phyloP scores from a whole-genome alignment of 176 grass and related monocot genomes.

The Phoenix dactylifera region DNA sequence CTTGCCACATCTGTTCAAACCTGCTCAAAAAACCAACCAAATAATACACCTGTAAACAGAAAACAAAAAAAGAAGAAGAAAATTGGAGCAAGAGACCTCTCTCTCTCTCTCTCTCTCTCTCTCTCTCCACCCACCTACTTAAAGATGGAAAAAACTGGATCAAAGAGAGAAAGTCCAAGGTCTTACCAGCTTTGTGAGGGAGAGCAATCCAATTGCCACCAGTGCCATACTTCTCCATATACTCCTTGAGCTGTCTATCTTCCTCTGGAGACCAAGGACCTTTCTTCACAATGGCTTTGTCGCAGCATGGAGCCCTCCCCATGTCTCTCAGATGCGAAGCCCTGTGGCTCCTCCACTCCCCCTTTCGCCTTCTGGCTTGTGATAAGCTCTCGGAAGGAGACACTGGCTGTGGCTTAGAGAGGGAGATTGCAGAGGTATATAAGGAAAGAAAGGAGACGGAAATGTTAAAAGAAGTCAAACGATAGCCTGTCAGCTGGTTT shows the following conservation, averaged over 20 bases:
- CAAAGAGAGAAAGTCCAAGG: no score
- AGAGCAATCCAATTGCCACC: slow-evolving; percentile 96
- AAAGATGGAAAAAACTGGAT: no score
- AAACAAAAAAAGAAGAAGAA: background rate
- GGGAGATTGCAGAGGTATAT: slow-evolving; percentile 35
- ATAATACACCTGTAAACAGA: background rate
- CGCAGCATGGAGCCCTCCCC: slow-evolving; percentile 93
- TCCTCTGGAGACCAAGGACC: slow-evolving; percentile 94
- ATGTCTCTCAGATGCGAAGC: slow-evolving; percentile 17
- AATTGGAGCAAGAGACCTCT: background rate
- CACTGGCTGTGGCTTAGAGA: slow-evolving; percentile 27
- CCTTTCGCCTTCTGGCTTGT: slow-evolving; percentile 20
- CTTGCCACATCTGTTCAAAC: slow-evolving; percentile 87
- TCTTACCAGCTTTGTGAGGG: slow-evolving; percentile 79
- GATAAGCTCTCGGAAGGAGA: slow-evolving; percentile 18
- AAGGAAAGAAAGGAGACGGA: background rate
- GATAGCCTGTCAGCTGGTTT: slow-evolving; percentile 33
- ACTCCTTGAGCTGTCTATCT: slow-evolving; percentile 84
- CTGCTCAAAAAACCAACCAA: slow-evolving; percentile 19
- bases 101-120: no score
- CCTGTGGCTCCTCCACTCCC: slow-evolving; percentile 28
- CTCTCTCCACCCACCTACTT: no score
- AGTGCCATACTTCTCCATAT: slow-evolving; percentile 85
- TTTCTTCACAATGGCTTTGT: slow-evolving; percentile 93
- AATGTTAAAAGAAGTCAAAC: slow-evolving; percentile 57